Conservation (phyloP, 2,329 filamentous ascomycete species). For the Exophiala lecanii-corni region DNA sequence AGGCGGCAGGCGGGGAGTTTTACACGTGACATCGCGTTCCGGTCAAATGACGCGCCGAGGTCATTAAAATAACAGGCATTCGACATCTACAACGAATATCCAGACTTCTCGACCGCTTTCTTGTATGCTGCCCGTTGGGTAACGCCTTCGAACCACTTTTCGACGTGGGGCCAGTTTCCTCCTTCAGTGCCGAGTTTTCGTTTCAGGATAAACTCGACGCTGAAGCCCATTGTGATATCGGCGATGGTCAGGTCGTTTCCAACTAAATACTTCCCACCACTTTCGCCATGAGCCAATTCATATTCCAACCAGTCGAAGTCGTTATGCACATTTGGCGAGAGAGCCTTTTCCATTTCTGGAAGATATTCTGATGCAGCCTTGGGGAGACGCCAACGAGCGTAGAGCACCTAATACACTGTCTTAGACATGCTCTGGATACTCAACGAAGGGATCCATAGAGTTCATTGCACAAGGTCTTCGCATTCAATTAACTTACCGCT, state of each 20-base stretch:
- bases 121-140: constrained; percentile 17
- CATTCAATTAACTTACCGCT: constrained; percentile 22
- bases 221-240: constrained; percentile 46
- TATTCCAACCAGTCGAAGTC: constrained; percentile 44
- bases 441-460: neutral
- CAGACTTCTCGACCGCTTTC: constrained; percentile 23
- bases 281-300: constrained; percentile 32
- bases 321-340: constrained; percentile 42
- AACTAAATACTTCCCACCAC: constrained; percentile 33
- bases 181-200: constrained; percentile 15
- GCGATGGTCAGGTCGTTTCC: constrained; percentile 41
- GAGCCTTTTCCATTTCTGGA: constrained; percentile 33
- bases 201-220: constrained; percentile 36
- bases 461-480: neutral
- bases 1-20: too few species aligned
- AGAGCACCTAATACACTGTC: constrained; percentile 32
- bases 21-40: too few species aligned
- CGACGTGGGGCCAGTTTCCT: constrained; percentile 18
- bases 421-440: too few species aligned
- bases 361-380: constrained; percentile 27
- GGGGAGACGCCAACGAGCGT: constrained; percentile 42
- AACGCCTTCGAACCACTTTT: constrained; percentile 19
- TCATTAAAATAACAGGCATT: too few species aligned
- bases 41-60: too few species aligned
- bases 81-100: constrained; percentile 14